Conservation (phyloP, 805 yeast species). For the Candida xyloterini region DNA sequence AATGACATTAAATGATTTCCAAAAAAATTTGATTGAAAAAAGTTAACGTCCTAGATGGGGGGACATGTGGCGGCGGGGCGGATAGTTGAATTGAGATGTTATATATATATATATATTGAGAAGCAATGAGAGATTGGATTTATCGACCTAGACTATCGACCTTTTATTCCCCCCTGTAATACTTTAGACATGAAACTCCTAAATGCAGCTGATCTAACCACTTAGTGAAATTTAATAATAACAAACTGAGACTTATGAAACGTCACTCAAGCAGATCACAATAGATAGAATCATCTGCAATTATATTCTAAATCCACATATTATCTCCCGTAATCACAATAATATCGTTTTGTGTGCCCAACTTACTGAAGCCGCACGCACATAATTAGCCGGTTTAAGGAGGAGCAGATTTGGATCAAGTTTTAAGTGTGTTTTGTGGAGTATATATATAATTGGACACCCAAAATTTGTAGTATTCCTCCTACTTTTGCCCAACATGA, state of each 20-base stretch:
- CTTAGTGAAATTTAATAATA: too few species aligned
- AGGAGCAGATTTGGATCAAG: conserved; percentile 7
- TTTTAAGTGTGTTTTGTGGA: conserved; percentile 12
- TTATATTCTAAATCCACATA: background rate
- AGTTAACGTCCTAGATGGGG: too few species aligned
- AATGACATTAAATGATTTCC: conserved; percentile 1
- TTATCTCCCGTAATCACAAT: background rate
- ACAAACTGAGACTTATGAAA: background rate
- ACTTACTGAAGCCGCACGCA: conserved; percentile 3
- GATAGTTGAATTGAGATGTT: too few species aligned
- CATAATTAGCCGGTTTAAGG: conserved; percentile 5
- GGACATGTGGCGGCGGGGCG: too few species aligned
- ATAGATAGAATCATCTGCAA: background rate
- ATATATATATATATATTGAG: too few species aligned
- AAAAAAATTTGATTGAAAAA: background rate
- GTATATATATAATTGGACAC: conserved; percentile 1
- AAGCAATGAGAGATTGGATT: too few species aligned
- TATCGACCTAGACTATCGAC: background rate
- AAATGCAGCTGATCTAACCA: background rate
- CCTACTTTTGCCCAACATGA: conserved; percentile 1
- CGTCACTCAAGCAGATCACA: background rate
- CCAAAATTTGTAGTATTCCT: background rate
- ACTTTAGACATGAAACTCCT: conserved; percentile 1
- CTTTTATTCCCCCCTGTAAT: background rate
- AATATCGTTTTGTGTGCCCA: background rate